Percentiles rank a stretch among this genome's conserved stretches.
phyloP scores from a whole-genome alignment of 352 stramenopile species.

The Phytophthora uliginosa region DNA sequence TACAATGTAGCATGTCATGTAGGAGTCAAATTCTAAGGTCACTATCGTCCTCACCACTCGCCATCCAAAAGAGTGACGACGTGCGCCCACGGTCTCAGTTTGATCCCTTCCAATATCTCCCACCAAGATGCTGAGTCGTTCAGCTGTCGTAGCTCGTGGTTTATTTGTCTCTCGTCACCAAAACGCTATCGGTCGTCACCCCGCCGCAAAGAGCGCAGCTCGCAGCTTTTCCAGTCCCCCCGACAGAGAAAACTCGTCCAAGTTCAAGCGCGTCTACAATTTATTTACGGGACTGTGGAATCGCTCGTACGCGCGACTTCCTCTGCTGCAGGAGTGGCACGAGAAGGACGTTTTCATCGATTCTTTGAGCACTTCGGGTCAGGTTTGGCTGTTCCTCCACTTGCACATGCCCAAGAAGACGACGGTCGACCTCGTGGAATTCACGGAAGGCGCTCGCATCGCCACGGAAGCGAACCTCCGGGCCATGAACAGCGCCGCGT shows the following conservation, averaged over 20 bases:
- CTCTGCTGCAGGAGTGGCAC: constrained; percentile 46
- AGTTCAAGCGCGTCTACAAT: constrained; percentile 28
- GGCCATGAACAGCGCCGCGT: constrained; percentile 46
- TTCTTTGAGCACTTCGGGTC: constrained; percentile 8
- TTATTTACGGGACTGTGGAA: constrained; percentile 22
- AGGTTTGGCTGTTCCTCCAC: constrained; percentile 42
- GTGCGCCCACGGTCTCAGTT: too few relatives aligned
- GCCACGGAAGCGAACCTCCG: constrained; percentile 47
- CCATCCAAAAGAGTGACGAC: too few relatives aligned
- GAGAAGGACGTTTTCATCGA: constrained; percentile 34
- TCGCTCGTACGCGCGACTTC: constrained; percentile 35
- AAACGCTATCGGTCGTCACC: background rate
- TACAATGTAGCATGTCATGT: too few relatives aligned
- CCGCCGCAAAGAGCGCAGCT: background rate
- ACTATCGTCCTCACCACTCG: too few relatives aligned
- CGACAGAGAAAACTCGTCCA: constrained; percentile 1
- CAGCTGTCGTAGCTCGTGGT: background rate
- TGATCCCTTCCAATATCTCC: background rate
- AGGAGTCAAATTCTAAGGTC: too few relatives aligned
- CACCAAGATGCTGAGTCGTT: background rate
- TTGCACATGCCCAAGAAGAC: constrained; percentile 50
- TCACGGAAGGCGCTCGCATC: constrained; percentile 47
- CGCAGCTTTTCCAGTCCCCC: constrained; percentile 18
- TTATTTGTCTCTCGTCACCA: background rate
- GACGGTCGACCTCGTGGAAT: constrained; percentile 52